Evolutionary conservation across 2,329 filamentous ascomycete species (phyloP).

Genomic region (Fusarium kyushuense): DNA sequence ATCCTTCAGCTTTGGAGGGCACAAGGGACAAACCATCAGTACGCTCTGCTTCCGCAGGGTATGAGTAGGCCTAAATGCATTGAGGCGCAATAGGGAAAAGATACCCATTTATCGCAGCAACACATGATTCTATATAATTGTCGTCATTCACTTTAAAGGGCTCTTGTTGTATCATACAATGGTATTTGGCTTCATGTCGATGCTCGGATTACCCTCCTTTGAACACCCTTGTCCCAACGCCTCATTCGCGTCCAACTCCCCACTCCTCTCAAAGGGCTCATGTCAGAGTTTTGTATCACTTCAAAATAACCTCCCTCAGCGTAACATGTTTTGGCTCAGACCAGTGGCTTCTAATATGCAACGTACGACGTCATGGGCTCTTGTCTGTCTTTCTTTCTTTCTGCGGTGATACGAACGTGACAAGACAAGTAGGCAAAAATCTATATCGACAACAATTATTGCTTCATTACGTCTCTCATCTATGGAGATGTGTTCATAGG

Average conservation of each 20-base stretch:
- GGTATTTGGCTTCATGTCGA: conserved; percentile 38
- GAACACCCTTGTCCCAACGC: conserved; percentile 9
- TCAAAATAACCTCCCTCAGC: conserved; percentile 13
- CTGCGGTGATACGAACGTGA: conserved; percentile 34
- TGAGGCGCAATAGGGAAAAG: conserved; percentile 18
- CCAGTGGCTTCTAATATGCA: conserved; percentile 44
- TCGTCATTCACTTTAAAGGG: conserved; percentile 44
- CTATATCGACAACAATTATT: conserved; percentile 61
- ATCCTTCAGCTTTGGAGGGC: conserved; percentile 89
- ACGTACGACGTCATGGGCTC: conserved; percentile 35
- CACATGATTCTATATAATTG: conserved; percentile 33
- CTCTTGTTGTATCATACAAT: conserved; percentile 46
- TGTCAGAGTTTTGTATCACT: conserved; percentile 23
- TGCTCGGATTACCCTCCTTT: conserved; percentile 28
- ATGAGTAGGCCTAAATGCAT: conserved; percentile 9
- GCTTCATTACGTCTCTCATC: conserved; percentile 64
- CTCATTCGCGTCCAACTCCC: conserved; percentile 2
- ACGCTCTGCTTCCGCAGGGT: conserved; percentile 80
- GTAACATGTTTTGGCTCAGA: conserved; percentile 26
- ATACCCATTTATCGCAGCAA: conserved; percentile 32
- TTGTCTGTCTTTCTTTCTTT: conserved; percentile 30
- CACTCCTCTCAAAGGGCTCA: conserved; percentile 12
- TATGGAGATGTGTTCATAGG: conserved; percentile 76
- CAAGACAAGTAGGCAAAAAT: conserved; percentile 37
- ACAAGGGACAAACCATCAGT: conserved; percentile 88